Evolutionary conservation across 331 rosid genomes (phyloP).

Genomic region (Malus hybrid): DNA sequence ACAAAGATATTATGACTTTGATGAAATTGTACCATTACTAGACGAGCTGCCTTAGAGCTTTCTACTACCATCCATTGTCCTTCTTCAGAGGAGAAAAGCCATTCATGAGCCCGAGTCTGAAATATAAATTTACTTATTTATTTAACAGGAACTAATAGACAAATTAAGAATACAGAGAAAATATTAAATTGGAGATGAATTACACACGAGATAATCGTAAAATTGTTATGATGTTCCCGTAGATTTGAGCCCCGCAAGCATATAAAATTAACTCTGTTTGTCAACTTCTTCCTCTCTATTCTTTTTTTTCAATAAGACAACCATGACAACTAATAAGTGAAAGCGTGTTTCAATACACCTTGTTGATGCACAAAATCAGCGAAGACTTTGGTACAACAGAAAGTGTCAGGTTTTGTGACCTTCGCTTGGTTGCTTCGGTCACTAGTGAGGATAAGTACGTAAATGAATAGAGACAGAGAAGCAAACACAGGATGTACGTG

Average conservation of each 20-base stretch:
- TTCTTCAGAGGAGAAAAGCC: conserved; percentile 94
- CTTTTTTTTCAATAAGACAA: background rate
- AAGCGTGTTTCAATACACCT: background rate
- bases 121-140: conserved; percentile 24
- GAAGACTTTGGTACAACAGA: too few species aligned
- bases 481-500: too few species aligned
- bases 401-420: too few species aligned
- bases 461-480: too few species aligned
- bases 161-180: background rate
- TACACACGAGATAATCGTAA: background rate
- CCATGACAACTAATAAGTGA: background rate
- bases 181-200: background rate
- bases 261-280: background rate
- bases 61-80: conserved; percentile 97
- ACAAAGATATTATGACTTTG: background rate
- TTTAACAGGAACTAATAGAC: conserved; percentile 9
- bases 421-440: too few species aligned
- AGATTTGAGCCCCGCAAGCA: background rate
- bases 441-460: too few species aligned
- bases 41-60: conserved; percentile 88
- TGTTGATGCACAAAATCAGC: too few species aligned
- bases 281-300: background rate
- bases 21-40: conserved; percentile 58
- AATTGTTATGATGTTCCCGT: background rate
- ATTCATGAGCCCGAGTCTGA: conserved; percentile 77